Base-by-base conservation (phyloP, 2,329 filamentous ascomycete species). In the Shiraia bambusicola region DNA sequence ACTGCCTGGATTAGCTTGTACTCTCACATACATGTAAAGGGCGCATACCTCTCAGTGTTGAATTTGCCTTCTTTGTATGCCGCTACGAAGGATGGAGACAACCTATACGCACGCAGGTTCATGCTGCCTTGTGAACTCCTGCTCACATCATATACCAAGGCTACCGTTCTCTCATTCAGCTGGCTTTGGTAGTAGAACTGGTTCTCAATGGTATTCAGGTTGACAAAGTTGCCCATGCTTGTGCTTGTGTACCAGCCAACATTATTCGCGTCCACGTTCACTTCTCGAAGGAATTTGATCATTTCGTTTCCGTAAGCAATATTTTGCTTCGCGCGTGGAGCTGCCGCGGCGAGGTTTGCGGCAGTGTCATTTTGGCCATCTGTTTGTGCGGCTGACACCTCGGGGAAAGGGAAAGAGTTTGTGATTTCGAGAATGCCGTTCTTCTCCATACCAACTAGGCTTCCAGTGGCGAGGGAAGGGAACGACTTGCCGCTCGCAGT, bases 161-260 rank as follows among this genome's bases (percentile, higher is more conserved):
- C 89, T 31, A 96, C 83, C 6, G 88, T 90, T 70, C 81, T 79
- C 72, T 93, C 88, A 69, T 95, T 95, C 61, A 81, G 67, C 60
- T 94, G 88, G 72, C 88, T 93, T 78, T 98, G 93, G 78, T 95
- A 97, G 76, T 91, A 87, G 74, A 84, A 90, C 73, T 96, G 91
- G 77, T 97, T 98, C 80, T 98, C 93, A 72, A 98, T 88, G 67
- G 95, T 91, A 77, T 86, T 88, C 67, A 87, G 72, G 77, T 91
- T 96, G 78, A 97, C 80, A 61, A 97, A 97, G 79, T 95, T 97
- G 72, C 93, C 93, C 88, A 98, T 94, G 71, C 90, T 95, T 52
- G 91, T 89, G 76, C 90, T 96, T 45, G 90, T 96, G 76, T 98
- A 98, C 91, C 91, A 98, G 63, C 93, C 93, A 47, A 95, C 89